Conservation (phyloP, 202 grass and related monocot genomes). For the Bolboschoenoplectus hybrid region DNA sequence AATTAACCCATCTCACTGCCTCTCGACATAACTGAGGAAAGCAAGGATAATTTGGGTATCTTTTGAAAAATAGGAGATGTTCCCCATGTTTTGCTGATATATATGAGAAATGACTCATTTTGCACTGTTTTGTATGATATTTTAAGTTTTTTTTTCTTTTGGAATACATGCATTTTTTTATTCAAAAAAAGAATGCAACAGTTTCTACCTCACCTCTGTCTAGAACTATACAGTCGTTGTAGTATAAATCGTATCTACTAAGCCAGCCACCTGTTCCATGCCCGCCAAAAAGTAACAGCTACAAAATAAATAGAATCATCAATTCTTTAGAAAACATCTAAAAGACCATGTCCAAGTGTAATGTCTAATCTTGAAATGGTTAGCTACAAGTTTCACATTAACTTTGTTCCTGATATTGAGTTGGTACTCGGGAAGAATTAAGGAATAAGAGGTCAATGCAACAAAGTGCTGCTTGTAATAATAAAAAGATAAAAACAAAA, state of each 20-base stretch:
- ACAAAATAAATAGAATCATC: constrained; percentile 41
- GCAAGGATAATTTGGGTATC: not conserved
- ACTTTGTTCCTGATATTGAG: not conserved
- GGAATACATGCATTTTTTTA: constrained; percentile 13
- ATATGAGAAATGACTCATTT: not conserved
- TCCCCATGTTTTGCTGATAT: not conserved
- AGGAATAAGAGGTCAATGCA: not conserved
- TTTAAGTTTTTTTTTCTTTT: constrained; percentile 11
- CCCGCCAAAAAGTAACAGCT: constrained; percentile 96
- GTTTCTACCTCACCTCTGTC: constrained; percentile 74
- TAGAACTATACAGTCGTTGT: constrained; percentile 94
- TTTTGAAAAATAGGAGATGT: constrained; percentile 1
- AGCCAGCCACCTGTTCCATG: constrained; percentile 97
- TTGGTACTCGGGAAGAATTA: constrained; percentile 1
- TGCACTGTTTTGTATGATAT: not conserved
- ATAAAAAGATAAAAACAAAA: constrained; percentile 36
- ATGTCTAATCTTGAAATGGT: not conserved
- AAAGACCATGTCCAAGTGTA: not conserved
- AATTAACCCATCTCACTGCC: not conserved
- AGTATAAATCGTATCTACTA: constrained; percentile 94
- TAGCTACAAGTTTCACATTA: not conserved
- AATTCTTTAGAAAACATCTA: not conserved
- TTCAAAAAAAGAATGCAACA: not conserved
- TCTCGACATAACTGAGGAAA: not conserved
- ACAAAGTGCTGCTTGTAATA: not conserved